Base-by-base conservation (phyloP, 2,329 filamentous ascomycete genomes). In the Aspergillus sp. region DNA sequence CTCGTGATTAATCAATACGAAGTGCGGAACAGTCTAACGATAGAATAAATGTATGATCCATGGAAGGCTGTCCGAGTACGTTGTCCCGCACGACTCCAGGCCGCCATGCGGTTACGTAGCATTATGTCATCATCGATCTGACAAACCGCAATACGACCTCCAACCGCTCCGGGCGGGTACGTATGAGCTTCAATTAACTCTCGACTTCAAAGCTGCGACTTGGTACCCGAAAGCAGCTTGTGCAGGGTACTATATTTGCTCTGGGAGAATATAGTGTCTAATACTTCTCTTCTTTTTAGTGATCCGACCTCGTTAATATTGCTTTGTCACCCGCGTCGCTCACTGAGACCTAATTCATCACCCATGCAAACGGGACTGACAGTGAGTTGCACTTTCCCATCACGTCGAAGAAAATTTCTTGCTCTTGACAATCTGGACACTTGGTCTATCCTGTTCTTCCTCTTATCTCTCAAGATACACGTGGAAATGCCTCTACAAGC, bases 281-380 rank as follows among this genome's bases (percentile, higher is more conserved):
- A 14, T 32, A 32, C 20, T 20, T 46, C 31, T 32, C 45, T 45
- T 16, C 19, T 44, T 29, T 29, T 34, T 19, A 16, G 17, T 50
- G 29, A 44, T 48, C 29, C 45, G 16, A 45, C 55, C 49, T 47
- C 56, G 38, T 41, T 23, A 11, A 44, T 23, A 40, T 36, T 45
- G 36, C 40, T 55, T 49, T 29, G 25, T 45, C 49, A 51, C 46
- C 60, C 57, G 53, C 56, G 46, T 50, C 56, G 46, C 52, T 54
- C 54, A 48, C 45, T 45, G 44, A 56, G 49, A 45, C 50, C 48
- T 32, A 50, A 46, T 54, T 45, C 47, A 48, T 49, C 49, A 50
- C 56, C 44, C 60, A 70, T 69, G 66, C 64, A 58, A 64, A 59
- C 54, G 55, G 54, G 57, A 56, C 54, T 58, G 56, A 57, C 58